These are phyloP conservation scores for Nitzschia sp. DNA, from an alignment of 108 stramenopile genomes.

Conservation along the genomic window DNA sequence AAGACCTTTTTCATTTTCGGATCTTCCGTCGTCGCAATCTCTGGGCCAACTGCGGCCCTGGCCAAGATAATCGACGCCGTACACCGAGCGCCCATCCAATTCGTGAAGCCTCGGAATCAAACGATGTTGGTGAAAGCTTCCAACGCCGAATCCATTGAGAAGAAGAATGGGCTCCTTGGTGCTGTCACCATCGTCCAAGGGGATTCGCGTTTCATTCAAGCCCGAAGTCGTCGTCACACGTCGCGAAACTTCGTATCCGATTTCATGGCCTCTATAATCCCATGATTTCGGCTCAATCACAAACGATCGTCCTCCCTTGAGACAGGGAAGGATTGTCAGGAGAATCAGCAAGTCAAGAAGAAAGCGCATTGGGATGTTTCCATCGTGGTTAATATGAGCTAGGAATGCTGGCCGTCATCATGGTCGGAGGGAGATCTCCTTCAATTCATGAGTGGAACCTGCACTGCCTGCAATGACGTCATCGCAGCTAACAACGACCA, in stretches of 20 bases:
- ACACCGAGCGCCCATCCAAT: conserved; percentile 33
- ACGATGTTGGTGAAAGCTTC: conserved; percentile 87
- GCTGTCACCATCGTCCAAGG: neutral
- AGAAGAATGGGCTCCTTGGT: conserved; percentile 37
- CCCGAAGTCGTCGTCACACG: neutral
- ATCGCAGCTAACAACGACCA: no score
- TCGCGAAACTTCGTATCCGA: conserved; percentile 37
- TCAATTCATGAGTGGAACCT: no score
- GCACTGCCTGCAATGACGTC: no score
- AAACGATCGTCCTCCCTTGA: conserved; percentile 17
- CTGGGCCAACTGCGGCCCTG: conserved; percentile 86
- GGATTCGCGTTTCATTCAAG: neutral
- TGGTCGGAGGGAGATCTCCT: no score
- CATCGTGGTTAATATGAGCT: no score
- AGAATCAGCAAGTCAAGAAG: conserved; percentile 9
- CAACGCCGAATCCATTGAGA: conserved; percentile 88
- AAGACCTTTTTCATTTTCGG: conserved; percentile 56
- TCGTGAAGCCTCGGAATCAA: conserved; percentile 54
- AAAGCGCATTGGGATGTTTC: neutral
- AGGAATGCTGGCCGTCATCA: no score
- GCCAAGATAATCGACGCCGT: conserved; percentile 85
- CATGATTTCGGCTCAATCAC: conserved; percentile 32
- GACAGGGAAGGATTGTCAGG: conserved; percentile 1
- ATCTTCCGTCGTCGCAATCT: conserved; percentile 66
- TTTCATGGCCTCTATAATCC: conserved; percentile 30